These are phyloP conservation scores for Solanum aculeatissimum DNA, from an alignment of 305 asterid species.

Conservation along the genomic window DNA sequence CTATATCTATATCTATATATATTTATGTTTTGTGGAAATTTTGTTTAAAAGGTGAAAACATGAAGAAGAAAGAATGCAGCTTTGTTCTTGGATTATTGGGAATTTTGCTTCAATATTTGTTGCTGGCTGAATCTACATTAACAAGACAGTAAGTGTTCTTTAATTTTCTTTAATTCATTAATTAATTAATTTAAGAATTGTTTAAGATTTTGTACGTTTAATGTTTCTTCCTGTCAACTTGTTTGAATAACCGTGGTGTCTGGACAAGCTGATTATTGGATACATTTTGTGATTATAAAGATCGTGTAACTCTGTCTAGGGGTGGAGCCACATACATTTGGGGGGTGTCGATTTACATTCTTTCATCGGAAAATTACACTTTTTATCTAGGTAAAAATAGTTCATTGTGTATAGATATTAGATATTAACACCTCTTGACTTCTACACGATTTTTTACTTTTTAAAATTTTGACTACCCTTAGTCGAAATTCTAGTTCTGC, in stretches of 20 bases:
- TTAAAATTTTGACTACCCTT: no score
- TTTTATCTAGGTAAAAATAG: no score
- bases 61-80: conserved; percentile 17
- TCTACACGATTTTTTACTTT: no score
- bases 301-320: background rate
- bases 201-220: background rate
- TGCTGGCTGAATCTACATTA: conserved; percentile 22
- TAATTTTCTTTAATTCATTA: background rate
- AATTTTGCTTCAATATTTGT: conserved; percentile 20
- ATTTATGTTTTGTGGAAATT: background rate
- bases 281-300: no score
- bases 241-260: background rate
- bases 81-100: conserved; percentile 7
- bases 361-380: no score
- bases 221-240: background rate
- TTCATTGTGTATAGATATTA: no score
- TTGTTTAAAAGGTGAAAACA: background rate
- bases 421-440: no score
- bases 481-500: no score
- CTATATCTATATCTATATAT: background rate
- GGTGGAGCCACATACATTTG: no score
- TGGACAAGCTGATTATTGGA: background rate
- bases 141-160: conserved; percentile 27
- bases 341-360: no score
- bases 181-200: background rate